phyloP scores from a whole-genome alignment of 83 land plant species.

The Thuja plicata region DNA sequence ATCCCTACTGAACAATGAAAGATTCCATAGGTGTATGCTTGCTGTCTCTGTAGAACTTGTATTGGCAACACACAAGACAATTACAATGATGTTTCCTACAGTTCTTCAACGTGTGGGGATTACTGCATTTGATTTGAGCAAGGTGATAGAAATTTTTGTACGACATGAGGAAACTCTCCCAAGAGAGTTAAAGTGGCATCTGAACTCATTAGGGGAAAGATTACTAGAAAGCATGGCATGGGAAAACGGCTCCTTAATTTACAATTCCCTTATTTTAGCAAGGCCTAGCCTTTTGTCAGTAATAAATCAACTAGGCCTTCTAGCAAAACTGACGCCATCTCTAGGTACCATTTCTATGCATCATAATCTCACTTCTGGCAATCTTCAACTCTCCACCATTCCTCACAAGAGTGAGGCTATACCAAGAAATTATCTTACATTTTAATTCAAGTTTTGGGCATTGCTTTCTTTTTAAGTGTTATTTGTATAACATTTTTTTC shows the following conservation, averaged over 20 bases:
- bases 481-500: neutral
- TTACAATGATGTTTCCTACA: conserved; percentile 87
- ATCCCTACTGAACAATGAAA: conserved; percentile 83
- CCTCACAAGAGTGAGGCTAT: conserved; percentile 44
- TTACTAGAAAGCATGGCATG: conserved; percentile 97
- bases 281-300: conserved; percentile 61
- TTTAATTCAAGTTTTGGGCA: neutral
- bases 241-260: conserved; percentile 96
- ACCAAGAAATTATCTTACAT: conserved; percentile 34
- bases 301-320: conserved; percentile 73
- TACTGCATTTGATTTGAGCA: conserved; percentile 96
- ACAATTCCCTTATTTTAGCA: conserved; percentile 84
- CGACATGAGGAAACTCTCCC: conserved; percentile 95
- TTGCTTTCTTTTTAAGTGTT: neutral
- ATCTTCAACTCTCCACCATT: conserved; percentile 24
- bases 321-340: conserved; percentile 95
- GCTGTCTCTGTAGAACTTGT: conserved; percentile 98
- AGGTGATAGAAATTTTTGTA: conserved; percentile 95
- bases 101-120: conserved; percentile 95
- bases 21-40: conserved; percentile 98
- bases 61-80: conserved; percentile 88
- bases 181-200: conserved; percentile 89
- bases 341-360: conserved; percentile 86
- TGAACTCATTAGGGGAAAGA: conserved; percentile 90
- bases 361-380: conserved; percentile 42